These are phyloP conservation scores for Chrysoporthe cubensis DNA, from an alignment of 2,329 filamentous ascomycete species.

Conservation along the genomic window DNA sequence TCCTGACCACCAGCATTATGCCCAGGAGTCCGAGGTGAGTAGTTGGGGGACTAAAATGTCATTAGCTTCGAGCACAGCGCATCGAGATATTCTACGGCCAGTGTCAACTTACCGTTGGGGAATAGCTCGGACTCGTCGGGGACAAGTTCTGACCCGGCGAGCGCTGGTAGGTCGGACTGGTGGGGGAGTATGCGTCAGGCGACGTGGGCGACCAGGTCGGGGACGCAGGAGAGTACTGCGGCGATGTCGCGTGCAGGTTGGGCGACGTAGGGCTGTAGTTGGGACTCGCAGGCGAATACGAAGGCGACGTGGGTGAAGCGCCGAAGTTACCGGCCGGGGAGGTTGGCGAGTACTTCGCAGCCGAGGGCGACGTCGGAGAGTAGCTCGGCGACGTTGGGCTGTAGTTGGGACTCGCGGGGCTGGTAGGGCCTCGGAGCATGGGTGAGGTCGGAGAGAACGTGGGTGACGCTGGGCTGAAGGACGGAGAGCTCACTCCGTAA, in stretches of 20 bases:
- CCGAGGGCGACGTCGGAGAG: conserved; percentile 64
- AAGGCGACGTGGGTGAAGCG: conserved; percentile 74
- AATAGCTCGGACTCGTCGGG: conserved; percentile 73
- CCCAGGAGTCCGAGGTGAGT: conserved; percentile 50
- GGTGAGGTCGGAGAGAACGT: conserved; percentile 68
- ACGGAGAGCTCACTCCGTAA: conserved; percentile 61
- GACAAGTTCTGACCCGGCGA: conserved; percentile 59
- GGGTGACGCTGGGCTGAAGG: conserved; percentile 65
- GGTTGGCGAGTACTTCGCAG: conserved; percentile 66
- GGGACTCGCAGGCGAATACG: conserved; percentile 72
- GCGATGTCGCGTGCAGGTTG: conserved; percentile 58
- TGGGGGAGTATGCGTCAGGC: conserved; percentile 65
- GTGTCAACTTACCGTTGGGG: conserved; percentile 56
- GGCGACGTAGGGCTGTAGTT: conserved; percentile 73
- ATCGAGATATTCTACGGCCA: not conserved
- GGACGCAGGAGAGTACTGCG: conserved; percentile 70
- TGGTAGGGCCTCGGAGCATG: conserved; percentile 54
- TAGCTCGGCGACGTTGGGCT: conserved; percentile 69
- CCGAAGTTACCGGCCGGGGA: conserved; percentile 68
- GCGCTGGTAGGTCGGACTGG: conserved; percentile 63
- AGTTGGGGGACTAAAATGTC: conserved; percentile 43
- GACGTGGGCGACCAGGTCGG: conserved; percentile 82
- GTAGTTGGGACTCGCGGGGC: conserved; percentile 63
- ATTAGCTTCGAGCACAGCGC: conserved; percentile 38
- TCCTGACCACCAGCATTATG: conserved; percentile 44